A percentile compares a stretch with the other conserved stretches of the same genome.
Conservation (phyloP, 2,329 filamentous ascomycete genomes). For the Pseudogymnoascus sp. region DNA sequence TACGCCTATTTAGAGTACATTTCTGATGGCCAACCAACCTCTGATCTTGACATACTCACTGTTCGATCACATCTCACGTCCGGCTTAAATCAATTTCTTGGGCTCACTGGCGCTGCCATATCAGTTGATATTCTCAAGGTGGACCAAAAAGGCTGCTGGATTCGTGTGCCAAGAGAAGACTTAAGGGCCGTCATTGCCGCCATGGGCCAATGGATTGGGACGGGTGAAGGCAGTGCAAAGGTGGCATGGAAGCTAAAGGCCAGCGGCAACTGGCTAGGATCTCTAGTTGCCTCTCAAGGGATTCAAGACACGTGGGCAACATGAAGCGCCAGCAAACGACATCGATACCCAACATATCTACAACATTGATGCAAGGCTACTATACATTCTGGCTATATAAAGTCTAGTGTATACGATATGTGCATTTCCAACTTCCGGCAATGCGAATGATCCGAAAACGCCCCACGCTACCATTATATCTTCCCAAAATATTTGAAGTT, state of each 20-base stretch:
- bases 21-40: constrained; percentile 13
- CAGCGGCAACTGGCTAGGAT: constrained; percentile 58
- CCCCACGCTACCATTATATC: constrained; percentile 7
- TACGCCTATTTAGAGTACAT: constrained; percentile 45
- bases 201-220: constrained; percentile 56
- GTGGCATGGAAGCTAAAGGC: constrained; percentile 44
- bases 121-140: constrained; percentile 63
- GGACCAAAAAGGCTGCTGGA: constrained; percentile 49
- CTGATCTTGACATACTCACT: constrained; percentile 52
- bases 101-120: constrained; percentile 58
- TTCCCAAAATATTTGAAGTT: constrained; percentile 7
- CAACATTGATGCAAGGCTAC: constrained; percentile 2
- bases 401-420: constrained; percentile 7
- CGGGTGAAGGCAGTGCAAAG: constrained; percentile 27
- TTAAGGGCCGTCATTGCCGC: constrained; percentile 54
- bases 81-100: constrained; percentile 62
- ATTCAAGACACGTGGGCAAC: not conserved
- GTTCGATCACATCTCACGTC: constrained; percentile 54
- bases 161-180: constrained; percentile 57
- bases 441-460: constrained; percentile 8
- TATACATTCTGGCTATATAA: constrained; percentile 9
- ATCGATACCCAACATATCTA: not conserved
- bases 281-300: constrained; percentile 40
- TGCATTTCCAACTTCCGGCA: constrained; percentile 6
- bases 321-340: not conserved